Conservation (phyloP, 179 eudicot genomes). For the Beta lomatogona region DNA sequence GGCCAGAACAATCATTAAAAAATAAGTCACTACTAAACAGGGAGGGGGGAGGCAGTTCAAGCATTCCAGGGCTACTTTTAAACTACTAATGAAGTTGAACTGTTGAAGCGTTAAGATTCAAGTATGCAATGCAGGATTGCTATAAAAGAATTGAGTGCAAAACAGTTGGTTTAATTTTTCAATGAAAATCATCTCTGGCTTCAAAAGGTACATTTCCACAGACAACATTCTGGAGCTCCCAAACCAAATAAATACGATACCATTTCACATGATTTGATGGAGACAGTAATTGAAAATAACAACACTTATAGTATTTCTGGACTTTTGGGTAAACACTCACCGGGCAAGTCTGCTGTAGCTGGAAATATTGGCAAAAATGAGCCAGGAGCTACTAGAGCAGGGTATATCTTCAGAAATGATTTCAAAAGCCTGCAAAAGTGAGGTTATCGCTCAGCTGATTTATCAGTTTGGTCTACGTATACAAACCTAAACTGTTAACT, state of each 20-base stretch:
- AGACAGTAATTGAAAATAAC: not conserved
- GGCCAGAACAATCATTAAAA: not conserved
- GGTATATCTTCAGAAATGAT: constrained; percentile 64
- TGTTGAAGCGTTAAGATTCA: constrained; percentile 1
- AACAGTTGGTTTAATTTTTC: not conserved
- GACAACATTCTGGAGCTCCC: too few relatives aligned
- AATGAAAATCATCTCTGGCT: not conserved
- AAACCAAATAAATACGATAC: not conserved
- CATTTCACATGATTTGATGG: not conserved
- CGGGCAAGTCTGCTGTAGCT: constrained; percentile 86
- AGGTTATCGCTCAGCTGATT: constrained; percentile 13
- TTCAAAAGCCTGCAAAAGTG: constrained; percentile 63
- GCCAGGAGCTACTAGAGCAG: constrained; percentile 81
- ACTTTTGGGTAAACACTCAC: constrained; percentile 45
- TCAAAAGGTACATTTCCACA: too few relatives aligned
- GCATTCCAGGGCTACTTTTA: not conserved
- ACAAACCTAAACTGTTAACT: not conserved
- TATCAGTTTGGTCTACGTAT: not conserved
- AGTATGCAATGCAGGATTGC: not conserved
- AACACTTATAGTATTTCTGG: not conserved
- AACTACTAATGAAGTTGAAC: not conserved
- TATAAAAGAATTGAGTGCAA: not conserved
- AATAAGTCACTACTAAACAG: not conserved
- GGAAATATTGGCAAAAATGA: constrained; percentile 89
- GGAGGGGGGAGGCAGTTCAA: not conserved